Evolutionary conservation across 2,329 filamentous ascomycete species (phyloP).

Genomic region (Trichoderma asperellum): DNA sequence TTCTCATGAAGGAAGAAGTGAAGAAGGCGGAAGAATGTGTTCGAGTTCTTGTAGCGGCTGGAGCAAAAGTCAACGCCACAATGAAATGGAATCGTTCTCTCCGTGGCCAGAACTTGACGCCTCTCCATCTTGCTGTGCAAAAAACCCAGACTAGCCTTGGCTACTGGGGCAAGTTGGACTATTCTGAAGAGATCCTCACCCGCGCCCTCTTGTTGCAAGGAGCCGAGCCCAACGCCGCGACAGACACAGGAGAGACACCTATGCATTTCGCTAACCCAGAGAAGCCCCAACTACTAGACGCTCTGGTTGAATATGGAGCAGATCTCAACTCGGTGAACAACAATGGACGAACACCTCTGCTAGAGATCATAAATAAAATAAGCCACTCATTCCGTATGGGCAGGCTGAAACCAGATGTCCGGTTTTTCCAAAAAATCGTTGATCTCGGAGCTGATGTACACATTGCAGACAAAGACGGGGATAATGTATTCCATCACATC

Average conservation of each 20-base stretch:
- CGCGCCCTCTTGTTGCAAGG: not conserved
- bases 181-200: not conserved
- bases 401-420: not conserved
- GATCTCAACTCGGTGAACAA: not conserved
- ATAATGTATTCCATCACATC: not conserved
- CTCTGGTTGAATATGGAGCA: not conserved
- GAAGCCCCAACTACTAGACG: not conserved
- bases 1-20: not conserved
- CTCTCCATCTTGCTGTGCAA: not conserved
- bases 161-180: not conserved
- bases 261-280: not conserved
- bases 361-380: not conserved
- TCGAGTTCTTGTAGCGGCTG: not conserved
- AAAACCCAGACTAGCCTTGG: not conserved
- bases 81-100: not conserved
- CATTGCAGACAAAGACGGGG: not conserved
- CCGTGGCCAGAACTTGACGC: not conserved
- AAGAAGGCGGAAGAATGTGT: not conserved
- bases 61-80: slow-evolving; percentile 3
- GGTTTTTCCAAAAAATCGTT: not conserved
- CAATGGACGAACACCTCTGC: not conserved
- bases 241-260: not conserved
- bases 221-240: not conserved
- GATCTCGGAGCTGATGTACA: not conserved
- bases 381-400: not conserved